Conservation (phyloP, 805 yeast genomes). For the Starmerella asiatica region DNA sequence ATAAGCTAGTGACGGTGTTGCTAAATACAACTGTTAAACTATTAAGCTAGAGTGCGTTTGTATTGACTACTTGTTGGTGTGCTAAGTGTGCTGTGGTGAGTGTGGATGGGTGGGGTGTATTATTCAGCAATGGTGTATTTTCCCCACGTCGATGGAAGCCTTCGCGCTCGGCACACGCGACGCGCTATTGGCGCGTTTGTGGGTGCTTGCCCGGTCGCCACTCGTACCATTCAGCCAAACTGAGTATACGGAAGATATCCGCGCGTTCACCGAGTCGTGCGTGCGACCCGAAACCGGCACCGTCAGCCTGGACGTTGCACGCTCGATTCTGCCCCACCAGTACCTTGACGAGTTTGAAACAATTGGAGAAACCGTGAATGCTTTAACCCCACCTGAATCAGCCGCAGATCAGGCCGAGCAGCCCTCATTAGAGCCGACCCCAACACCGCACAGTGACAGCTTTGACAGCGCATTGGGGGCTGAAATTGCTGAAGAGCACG, state of each 20-base stretch:
- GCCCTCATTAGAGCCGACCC: neutral
- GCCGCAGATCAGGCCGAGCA: neutral
- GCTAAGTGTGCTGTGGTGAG: too few relatives aligned
- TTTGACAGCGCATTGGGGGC: neutral
- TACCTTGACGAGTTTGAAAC: slow-evolving; percentile 3
- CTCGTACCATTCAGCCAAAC: neutral
- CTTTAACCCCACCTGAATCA: neutral
- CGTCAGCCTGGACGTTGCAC: slow-evolving; percentile 7
- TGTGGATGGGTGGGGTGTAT: too few relatives aligned
- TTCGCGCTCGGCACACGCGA: slow-evolving; percentile 7
- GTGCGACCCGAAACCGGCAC: slow-evolving; percentile 3
- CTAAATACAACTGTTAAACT: too few relatives aligned
- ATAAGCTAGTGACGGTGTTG: too few relatives aligned
- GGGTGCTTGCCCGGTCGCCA: slow-evolving; percentile 12
- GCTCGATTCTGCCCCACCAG: slow-evolving; percentile 7
- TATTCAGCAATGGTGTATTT: too few relatives aligned
- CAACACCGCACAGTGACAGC: neutral
- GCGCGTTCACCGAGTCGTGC: slow-evolving; percentile 6
- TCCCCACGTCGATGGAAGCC: too few relatives aligned
- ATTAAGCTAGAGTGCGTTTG: too few relatives aligned
- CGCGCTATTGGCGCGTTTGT: slow-evolving; percentile 15
- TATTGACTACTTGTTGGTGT: too few relatives aligned
- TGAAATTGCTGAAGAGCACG: neutral
- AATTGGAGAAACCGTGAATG: neutral
- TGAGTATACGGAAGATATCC: slow-evolving; percentile 7